Evolutionary conservation across 2,329 filamentous ascomycete species (phyloP).

Genomic region (Parascedosporium putredinis): DNA sequence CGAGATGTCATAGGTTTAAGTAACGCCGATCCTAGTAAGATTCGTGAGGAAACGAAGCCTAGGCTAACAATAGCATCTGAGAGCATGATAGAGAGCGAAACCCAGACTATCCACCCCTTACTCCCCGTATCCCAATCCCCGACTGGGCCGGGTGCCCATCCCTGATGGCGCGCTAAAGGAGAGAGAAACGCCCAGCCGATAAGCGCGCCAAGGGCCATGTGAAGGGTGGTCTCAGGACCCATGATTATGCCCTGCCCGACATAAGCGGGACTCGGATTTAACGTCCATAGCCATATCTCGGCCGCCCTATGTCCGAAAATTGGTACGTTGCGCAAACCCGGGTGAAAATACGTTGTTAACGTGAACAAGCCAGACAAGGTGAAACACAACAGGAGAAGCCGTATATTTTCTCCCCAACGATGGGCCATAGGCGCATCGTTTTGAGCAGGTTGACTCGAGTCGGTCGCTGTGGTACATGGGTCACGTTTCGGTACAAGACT

Average conservation of each 20-base stretch:
- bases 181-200: constrained; percentile 87
- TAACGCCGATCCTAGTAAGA: not conserved
- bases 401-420: constrained; percentile 36
- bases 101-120: constrained; percentile 98
- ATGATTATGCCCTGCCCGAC: constrained; percentile 97
- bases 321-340: constrained; percentile 73
- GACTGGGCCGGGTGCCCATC: constrained; percentile 84
- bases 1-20: not conserved
- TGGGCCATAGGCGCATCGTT: constrained; percentile 10
- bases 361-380: constrained; percentile 57
- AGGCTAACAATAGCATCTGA: constrained; percentile 86
- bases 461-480: constrained; percentile 15
- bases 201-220: constrained; percentile 86
- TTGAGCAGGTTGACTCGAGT: constrained; percentile 16
- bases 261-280: constrained; percentile 96
- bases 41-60: constrained; percentile 52
- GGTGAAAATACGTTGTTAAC: constrained; percentile 80
- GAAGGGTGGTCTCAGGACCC: constrained; percentile 87
- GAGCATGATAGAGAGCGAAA: constrained; percentile 92
- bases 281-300: constrained; percentile 79
- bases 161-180: constrained; percentile 71
- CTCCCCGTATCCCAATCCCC: constrained; percentile 85
- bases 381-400: constrained; percentile 47
- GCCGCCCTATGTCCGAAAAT: constrained; percentile 70
- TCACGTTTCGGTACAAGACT: constrained; percentile 28